A percentile compares a stretch with the other conserved stretches of the same genome.
These are phyloP conservation scores for Papilionanthe hybrid DNA, from an alignment of 116 monocot genomes.

Conservation along the genomic window DNA sequence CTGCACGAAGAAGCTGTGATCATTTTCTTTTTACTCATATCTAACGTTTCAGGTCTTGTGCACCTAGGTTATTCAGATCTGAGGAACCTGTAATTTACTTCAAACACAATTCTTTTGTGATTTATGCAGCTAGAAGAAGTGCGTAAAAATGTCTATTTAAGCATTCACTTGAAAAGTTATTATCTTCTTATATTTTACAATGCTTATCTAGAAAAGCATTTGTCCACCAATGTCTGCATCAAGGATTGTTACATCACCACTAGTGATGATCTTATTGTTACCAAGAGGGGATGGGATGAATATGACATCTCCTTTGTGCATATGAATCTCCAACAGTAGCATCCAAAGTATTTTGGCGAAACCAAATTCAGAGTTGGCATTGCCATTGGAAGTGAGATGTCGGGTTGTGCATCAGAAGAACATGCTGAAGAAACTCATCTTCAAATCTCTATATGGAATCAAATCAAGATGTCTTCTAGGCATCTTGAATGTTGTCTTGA, in stretches of 20 bases:
- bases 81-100: neutral
- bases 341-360: slow-evolving; percentile 9
- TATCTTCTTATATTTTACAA: too few species aligned
- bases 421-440: slow-evolving; percentile 20
- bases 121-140: neutral
- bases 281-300: slow-evolving; percentile 47
- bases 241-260: slow-evolving; percentile 34
- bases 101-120: neutral
- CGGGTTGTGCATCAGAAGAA: slow-evolving; percentile 29
- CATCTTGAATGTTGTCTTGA: slow-evolving; percentile 18
- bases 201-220: slow-evolving; percentile 12
- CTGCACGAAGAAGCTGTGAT: neutral
- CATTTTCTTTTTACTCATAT: neutral
- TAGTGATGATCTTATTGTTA: slow-evolving; percentile 22
- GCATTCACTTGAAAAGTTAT: neutral
- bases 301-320: slow-evolving; percentile 28
- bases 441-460: slow-evolving; percentile 35
- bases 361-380: slow-evolving; percentile 21
- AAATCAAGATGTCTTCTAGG: slow-evolving; percentile 41
- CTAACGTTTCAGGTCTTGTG: neutral
- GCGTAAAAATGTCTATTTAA: neutral
- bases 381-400: slow-evolving; percentile 57
- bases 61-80: neutral
- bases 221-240: slow-evolving; percentile 29
- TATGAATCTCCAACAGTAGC: slow-evolving; percentile 24